Evolutionary conservation across 345 rosid species (phyloP).

Genomic region (Brassica nigra): DNA sequence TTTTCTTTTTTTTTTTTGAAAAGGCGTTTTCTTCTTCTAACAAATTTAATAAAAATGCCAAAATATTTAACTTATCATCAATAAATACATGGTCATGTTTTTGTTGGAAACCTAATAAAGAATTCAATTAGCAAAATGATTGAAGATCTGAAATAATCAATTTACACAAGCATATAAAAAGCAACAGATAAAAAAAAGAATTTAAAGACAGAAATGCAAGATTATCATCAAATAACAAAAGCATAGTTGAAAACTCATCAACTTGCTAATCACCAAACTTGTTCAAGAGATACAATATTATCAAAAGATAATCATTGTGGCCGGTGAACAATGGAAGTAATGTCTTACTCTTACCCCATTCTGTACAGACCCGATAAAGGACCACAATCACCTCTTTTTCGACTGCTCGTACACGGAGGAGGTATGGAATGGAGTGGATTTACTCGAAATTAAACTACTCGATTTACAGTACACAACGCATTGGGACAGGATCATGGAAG

Average conservation of each 20-base stretch:
- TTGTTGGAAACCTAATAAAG: slow-evolving; percentile 19
- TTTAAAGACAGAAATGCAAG: background rate
- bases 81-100: background rate
- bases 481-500: background rate
- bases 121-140: background rate
- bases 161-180: background rate
- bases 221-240: background rate
- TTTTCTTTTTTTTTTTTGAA: no score
- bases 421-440: background rate
- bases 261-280: background rate
- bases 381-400: background rate
- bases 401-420: background rate
- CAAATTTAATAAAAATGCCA: background rate
- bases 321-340: background rate
- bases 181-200: background rate
- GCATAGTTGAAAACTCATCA: background rate
- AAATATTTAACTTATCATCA: background rate
- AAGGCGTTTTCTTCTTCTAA: background rate
- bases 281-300: background rate
- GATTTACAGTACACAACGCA: background rate
- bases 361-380: background rate
- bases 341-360: background rate
- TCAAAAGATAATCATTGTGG: background rate
- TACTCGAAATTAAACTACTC: background rate
- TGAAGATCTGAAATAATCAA: background rate